A percentile compares a stretch with the other conserved stretches of the same genome.
These are phyloP conservation scores for Rhizoclosmatium globosum DNA, from an alignment of 192 early-diverging fungal genomes.

Conservation along the genomic window DNA sequence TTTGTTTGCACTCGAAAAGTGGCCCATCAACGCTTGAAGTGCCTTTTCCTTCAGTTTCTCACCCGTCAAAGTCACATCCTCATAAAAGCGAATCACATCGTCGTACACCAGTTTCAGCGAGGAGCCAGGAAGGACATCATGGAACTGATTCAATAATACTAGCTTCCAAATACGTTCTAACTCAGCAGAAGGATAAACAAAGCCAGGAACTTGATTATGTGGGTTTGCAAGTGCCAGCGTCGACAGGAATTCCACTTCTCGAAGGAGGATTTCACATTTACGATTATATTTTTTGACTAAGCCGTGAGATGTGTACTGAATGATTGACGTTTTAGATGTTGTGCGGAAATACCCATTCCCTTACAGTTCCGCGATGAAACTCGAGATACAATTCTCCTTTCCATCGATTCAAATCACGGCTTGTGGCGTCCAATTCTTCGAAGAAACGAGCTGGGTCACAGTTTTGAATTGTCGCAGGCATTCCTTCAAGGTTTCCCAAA, in stretches of 20 bases:
- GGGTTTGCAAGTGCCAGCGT: slow-evolving; percentile 49
- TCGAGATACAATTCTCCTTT: slow-evolving; percentile 97
- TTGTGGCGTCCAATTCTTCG: slow-evolving; percentile 74
- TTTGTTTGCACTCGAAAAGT: background rate
- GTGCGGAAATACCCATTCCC: background rate
- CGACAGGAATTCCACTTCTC: slow-evolving; percentile 83
- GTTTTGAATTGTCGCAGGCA: slow-evolving; percentile 77
- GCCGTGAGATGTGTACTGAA: slow-evolving; percentile 88
- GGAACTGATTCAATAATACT: slow-evolving; percentile 94
- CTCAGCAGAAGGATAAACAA: slow-evolving; percentile 76
- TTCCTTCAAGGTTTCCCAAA: slow-evolving; percentile 78
- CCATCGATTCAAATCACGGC: slow-evolving; percentile 81
- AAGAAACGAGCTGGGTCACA: slow-evolving; percentile 87
- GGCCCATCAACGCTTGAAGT: slow-evolving; percentile 16
- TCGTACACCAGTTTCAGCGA: slow-evolving; percentile 90
- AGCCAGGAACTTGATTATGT: background rate
- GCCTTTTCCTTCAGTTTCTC: slow-evolving; percentile 45
- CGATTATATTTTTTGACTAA: slow-evolving; percentile 88
- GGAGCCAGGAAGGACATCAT: slow-evolving; percentile 95
- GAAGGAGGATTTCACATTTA: slow-evolving; percentile 81
- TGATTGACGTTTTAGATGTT: background rate
- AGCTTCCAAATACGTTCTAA: slow-evolving; percentile 89
- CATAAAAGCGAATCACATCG: slow-evolving; percentile 74
- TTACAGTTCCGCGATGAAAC: slow-evolving; percentile 90
- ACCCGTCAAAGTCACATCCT: slow-evolving; percentile 49